Base-by-base conservation (phyloP, 2,329 filamentous ascomycete species). In the Sporothrix pseudoabietina region DNA sequence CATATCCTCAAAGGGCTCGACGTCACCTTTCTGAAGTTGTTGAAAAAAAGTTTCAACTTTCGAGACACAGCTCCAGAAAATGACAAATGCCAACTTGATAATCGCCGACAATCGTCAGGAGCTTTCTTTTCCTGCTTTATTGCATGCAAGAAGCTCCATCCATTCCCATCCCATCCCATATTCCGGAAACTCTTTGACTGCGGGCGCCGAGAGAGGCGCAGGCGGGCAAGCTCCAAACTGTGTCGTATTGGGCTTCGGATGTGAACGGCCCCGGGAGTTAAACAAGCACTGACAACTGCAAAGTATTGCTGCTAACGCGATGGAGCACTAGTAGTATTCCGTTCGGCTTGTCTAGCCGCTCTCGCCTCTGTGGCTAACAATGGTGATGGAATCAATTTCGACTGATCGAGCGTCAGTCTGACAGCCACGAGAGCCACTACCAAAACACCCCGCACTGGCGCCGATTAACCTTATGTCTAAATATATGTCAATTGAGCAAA, bases 181-280 rank as follows among this genome's bases (percentile, higher is more conserved):
- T 26, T 26, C 26, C 54, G 54, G 54, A 55, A 55, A 55, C 54
- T 55, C 54, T 30, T 22, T 55, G n/a, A 10, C 54, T 22, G 10
- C 22, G 10, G 22, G 22, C 54, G 30, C 54, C 54, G 54, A 55
- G 22, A n/a, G 54, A 55, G 54, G 54, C 54, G 54, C 54, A 55
- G 54, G 54, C n/a, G 54, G 30, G 22, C 54, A 55, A 55, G 54
- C 54, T 55, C 54, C 54, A 55, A 55, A 14, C 54, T 55, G 54
- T 8, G 54, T 55, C 54, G 22, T 55, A 55, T 55, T 59, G 30
- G 14, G 55, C 55, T 59, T 59, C 55, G 55, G 55, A 59, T 59
- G 55, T 10, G 30, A 32, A 35, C 19, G 55, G 55, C 5, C 8
- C 55, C 55, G 55, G 55, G 55, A 39, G 55, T 39, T 26, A 59